phyloP scores from a whole-genome alignment of 2,329 filamentous ascomycete species.

The Claviceps monticola region DNA sequence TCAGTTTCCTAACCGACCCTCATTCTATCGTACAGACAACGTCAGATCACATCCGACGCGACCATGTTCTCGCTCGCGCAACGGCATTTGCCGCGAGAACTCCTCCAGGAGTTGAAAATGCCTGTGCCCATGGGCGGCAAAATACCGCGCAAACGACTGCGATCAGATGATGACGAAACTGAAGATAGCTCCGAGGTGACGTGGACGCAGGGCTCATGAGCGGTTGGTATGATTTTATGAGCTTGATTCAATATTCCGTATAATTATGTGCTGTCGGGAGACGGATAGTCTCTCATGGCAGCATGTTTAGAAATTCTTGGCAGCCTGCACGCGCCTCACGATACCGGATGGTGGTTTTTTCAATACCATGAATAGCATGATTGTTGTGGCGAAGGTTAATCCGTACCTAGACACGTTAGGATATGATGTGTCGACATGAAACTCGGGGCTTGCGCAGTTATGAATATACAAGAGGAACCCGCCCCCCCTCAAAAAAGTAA shows the following conservation, averaged over 20 bases:
- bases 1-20: constrained; percentile 8
- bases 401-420: constrained; percentile 54
- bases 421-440: background rate
- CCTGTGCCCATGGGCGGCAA: constrained; percentile 38
- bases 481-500: background rate
- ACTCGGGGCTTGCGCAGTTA: background rate
- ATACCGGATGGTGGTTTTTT: constrained; percentile 70
- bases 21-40: constrained; percentile 46
- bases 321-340: constrained; percentile 60
- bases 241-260: background rate
- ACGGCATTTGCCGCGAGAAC: constrained; percentile 65
- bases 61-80: constrained; percentile 79
- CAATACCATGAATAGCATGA: constrained; percentile 95
- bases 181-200: constrained; percentile 16
- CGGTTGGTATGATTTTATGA: background rate
- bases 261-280: background rate
- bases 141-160: constrained; percentile 25
- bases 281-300: background rate
- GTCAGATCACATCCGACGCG: constrained; percentile 55
- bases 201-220: constrained; percentile 12
- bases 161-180: constrained; percentile 19
- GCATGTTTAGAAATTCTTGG: constrained; percentile 52
- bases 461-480: too few relatives aligned
- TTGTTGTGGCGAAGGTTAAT: constrained; percentile 65
- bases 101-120: constrained; percentile 72